Evolutionary conservation across 75 land plant species (phyloP).

Genomic region (Adiantum capillusveneris): DNA sequence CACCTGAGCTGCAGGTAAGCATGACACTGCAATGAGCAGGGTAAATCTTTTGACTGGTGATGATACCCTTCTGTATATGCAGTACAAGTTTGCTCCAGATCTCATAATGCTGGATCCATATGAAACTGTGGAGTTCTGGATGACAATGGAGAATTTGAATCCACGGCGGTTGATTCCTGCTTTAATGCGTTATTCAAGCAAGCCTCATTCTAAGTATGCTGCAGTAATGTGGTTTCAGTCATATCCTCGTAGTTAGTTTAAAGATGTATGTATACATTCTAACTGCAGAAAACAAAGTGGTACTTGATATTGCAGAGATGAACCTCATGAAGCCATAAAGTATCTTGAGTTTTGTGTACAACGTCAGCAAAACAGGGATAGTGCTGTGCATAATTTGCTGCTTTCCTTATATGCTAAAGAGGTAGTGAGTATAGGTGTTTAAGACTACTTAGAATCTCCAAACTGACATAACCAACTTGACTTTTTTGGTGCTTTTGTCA

Average conservation of each 20-base stretch:
- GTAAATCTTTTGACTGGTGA: too few relatives aligned
- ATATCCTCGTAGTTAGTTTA: too few relatives aligned
- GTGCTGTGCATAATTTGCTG: constrained; percentile 80
- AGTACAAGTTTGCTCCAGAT: constrained; percentile 97
- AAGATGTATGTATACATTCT: not conserved
- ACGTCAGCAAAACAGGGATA: constrained; percentile 75
- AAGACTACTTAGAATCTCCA: too few relatives aligned
- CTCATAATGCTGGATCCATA: constrained; percentile 93
- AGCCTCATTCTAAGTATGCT: constrained; percentile 80
- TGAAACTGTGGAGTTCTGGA: constrained; percentile 96
- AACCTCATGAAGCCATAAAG: constrained; percentile 89
- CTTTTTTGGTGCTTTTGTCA: constrained; percentile 8
- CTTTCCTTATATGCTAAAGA: constrained; percentile 83
- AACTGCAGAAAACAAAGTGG: not conserved
- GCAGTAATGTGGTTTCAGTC: constrained; percentile 1
- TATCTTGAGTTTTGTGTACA: constrained; percentile 86
- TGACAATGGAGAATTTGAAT: constrained; percentile 62
- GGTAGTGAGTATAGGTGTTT: constrained; percentile 28
- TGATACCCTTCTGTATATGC: not conserved
- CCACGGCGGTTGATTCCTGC: constrained; percentile 94
- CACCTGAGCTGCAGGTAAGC: constrained; percentile 87
- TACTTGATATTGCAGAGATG: constrained; percentile 43
- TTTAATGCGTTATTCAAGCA: constrained; percentile 91
- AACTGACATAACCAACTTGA: not conserved
- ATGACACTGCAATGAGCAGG: too few relatives aligned